A percentile compares a stretch with the other conserved stretches of the same genome.
Evolutionary conservation across 176 grass and related monocot genomes (phyloP).

Genomic region (Luzula sylvatica): DNA sequence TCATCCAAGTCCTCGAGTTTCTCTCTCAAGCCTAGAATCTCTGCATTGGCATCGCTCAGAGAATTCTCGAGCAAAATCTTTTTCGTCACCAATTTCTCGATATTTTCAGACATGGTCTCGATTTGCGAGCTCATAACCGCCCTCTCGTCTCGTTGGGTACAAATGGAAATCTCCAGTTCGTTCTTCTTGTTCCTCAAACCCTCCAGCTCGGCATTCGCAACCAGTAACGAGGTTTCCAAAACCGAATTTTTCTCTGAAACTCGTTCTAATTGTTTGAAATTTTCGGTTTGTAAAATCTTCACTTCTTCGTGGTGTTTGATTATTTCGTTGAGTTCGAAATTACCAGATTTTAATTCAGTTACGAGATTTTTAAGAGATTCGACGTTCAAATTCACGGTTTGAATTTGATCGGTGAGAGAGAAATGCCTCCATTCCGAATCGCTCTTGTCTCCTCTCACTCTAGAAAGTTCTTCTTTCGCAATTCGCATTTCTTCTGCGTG

Average conservation of each 20-base stretch:
- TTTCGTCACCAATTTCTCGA: constrained; percentile 58
- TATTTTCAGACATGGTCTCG: constrained; percentile 53
- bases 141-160: constrained; percentile 37
- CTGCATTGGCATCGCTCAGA: constrained; percentile 45
- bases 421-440: constrained; percentile 55
- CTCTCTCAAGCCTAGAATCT: constrained; percentile 54
- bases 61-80: constrained; percentile 78
- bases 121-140: constrained; percentile 51
- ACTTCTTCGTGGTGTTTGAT: constrained; percentile 59
- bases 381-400: constrained; percentile 65
- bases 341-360: constrained; percentile 60
- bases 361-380: constrained; percentile 63
- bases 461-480: constrained; percentile 54
- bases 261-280: constrained; percentile 59
- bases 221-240: constrained; percentile 56
- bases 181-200: constrained; percentile 34
- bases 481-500: constrained; percentile 55
- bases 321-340: constrained; percentile 71
- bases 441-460: constrained; percentile 53
- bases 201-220: constrained; percentile 52
- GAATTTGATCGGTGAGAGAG: constrained; percentile 56
- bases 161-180: constrained; percentile 55
- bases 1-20: constrained; percentile 52
- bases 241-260: constrained; percentile 59
- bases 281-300: constrained; percentile 48